These are phyloP conservation scores for Haematococcus lacustris DNA, from an alignment of 139 green algal genomes.

Conservation along the genomic window DNA sequence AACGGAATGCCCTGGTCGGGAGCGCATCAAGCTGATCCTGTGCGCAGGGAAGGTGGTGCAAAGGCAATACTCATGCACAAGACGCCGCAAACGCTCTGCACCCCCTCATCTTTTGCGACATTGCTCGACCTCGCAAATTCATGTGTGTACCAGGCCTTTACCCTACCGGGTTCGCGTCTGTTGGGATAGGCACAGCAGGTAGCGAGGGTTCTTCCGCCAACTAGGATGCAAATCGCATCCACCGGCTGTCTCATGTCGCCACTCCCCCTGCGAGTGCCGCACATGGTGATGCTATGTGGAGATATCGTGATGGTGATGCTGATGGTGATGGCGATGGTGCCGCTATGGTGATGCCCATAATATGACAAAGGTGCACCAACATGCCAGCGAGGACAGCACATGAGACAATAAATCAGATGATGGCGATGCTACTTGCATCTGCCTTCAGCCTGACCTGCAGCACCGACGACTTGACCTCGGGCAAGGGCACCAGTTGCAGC, in stretches of 20 bases:
- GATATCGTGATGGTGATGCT: background rate
- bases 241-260: constrained; percentile 24
- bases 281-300: background rate
- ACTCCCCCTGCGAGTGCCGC: constrained; percentile 1
- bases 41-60: background rate
- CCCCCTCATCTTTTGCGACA: too few species aligned
- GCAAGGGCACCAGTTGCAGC: constrained; percentile 40
- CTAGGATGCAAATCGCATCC: constrained; percentile 39
- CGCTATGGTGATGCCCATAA: background rate
- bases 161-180: constrained; percentile 10
- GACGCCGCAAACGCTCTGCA: too few species aligned
- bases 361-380: background rate
- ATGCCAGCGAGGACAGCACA: too few species aligned
- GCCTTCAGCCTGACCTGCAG: constrained; percentile 6
- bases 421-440: background rate
- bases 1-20: background rate
- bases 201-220: constrained; percentile 47
- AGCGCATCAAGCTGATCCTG: background rate
- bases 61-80: background rate
- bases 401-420: background rate
- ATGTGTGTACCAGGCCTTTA: background rate
- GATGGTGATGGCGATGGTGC: background rate
- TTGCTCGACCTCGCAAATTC: background rate
- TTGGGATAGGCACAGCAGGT: constrained; percentile 23
- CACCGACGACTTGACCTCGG: constrained; percentile 26